Percentiles rank a stretch among this genome's conserved stretches.
phyloP scores from a whole-genome alignment of 1,139 yeast species.

The Kodamaea derodonti region DNA sequence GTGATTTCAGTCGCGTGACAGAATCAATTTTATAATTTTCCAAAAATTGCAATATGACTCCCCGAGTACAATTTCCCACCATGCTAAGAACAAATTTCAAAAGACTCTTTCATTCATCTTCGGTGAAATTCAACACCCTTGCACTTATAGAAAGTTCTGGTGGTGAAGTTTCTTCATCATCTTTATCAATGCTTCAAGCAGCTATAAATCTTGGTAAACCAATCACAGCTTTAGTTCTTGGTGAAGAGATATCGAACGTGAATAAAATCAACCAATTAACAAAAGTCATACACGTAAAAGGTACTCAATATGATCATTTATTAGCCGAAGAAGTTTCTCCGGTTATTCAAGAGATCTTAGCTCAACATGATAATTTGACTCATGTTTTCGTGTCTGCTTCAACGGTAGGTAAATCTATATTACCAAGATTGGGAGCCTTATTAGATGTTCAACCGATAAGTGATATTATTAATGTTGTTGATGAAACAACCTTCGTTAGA shows the following conservation, averaged over 20 bases:
- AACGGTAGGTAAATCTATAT: conserved; percentile 78
- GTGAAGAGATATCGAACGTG: conserved; percentile 46
- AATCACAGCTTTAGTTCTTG: conserved; percentile 57
- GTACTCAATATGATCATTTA: conserved; percentile 48
- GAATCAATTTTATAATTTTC: no score
- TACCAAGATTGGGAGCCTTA: conserved; percentile 85
- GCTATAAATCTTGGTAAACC: conserved; percentile 65
- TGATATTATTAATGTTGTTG: conserved; percentile 68
- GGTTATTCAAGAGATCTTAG: conserved; percentile 44
- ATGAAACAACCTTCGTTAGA: conserved; percentile 73
- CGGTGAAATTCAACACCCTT: conserved; percentile 46
- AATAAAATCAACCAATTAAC: conserved; percentile 36
- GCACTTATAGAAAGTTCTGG: conserved; percentile 69
- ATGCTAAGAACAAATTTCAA: conserved; percentile 7
- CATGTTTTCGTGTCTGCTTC: conserved; percentile 82
- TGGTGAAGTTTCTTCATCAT: conserved; percentile 53
- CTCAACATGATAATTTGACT: conserved; percentile 43
- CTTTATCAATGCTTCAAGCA: conserved; percentile 64
- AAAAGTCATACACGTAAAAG: conserved; percentile 50
- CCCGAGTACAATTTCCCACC: not conserved
- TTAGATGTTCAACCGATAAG: conserved; percentile 85
- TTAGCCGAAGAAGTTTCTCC: conserved; percentile 69
- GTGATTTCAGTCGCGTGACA: no score
- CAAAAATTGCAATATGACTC: not conserved
- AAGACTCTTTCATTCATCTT: conserved; percentile 30